A percentile compares a stretch with the other conserved stretches of the same genome.
These are phyloP conservation scores for Cryphonectria naterciae DNA, from an alignment of 2,329 filamentous ascomycete species.

Conservation along the genomic window DNA sequence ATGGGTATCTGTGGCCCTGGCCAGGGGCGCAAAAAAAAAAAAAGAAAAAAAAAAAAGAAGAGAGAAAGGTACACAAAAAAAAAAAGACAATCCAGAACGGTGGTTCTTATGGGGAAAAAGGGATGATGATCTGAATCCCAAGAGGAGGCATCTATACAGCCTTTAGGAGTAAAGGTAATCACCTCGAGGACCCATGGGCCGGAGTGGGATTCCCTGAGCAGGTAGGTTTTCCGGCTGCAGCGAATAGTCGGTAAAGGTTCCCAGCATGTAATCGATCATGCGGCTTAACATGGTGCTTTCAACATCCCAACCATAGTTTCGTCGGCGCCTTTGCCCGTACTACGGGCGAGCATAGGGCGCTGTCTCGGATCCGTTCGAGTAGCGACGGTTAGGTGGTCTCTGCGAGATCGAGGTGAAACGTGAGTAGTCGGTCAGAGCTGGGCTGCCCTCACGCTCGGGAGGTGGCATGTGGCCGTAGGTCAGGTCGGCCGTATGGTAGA, in stretches of 20 bases:
- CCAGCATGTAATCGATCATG: not conserved
- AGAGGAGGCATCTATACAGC: not conserved
- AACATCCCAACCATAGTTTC: not conserved
- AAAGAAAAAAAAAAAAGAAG: not conserved
- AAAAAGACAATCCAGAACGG: not conserved
- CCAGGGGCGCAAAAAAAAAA: not conserved
- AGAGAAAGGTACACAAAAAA: not conserved
- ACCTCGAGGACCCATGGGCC: not conserved
- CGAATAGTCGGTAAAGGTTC: not conserved
- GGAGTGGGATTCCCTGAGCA: not conserved
- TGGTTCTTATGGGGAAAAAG: not conserved
- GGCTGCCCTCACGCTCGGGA: not conserved
- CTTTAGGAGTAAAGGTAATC: not conserved
- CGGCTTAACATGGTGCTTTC: not conserved
- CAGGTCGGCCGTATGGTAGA: slow-evolving; percentile 29
- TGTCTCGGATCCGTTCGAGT: not conserved
- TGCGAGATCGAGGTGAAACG: not conserved
- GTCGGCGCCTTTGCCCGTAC: not conserved
- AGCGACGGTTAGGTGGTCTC: not conserved
- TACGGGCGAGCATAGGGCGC: not conserved
- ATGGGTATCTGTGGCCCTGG: not conserved
- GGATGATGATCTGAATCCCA: not conserved
- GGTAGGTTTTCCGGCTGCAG: not conserved
- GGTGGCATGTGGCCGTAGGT: slow-evolving; percentile 40
- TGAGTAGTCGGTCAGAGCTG: not conserved